These are phyloP conservation scores for Apostasia shenzhenica DNA, from an alignment of 106 monocot genomes.

Conservation along the genomic window DNA sequence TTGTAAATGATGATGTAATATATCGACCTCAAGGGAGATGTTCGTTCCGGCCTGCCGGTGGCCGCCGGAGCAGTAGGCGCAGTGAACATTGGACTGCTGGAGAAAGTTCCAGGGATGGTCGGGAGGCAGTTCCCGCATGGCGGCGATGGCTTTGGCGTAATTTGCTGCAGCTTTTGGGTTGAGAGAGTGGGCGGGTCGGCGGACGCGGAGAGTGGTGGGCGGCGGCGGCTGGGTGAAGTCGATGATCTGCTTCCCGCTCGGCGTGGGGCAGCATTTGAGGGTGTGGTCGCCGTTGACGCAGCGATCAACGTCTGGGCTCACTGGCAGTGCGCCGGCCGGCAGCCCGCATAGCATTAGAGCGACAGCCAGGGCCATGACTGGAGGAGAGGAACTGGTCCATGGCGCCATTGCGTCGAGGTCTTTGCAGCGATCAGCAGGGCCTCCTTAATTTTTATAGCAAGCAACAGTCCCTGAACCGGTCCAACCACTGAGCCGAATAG, in stretches of 20 bases:
- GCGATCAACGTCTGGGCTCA: neutral
- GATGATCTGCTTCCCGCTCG: no score
- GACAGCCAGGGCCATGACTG: neutral
- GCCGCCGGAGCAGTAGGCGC: slow-evolving; percentile 28
- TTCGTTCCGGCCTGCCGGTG: slow-evolving; percentile 15
- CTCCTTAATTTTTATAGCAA: no score
- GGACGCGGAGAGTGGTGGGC: slow-evolving; percentile 15
- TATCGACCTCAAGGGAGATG: neutral
- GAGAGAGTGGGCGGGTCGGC: slow-evolving; percentile 20
- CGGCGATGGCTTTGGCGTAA: slow-evolving; percentile 11
- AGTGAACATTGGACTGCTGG: slow-evolving; percentile 15
- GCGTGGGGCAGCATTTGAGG: no score
- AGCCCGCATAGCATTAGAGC: neutral
- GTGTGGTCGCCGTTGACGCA: neutral
- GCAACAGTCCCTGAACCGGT: no score
- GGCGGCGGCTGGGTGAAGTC: neutral
- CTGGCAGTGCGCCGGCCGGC: neutral
- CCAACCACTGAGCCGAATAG: no score
- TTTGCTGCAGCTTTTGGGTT: slow-evolving; percentile 21
- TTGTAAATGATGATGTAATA: neutral
- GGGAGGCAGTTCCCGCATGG: slow-evolving; percentile 18
- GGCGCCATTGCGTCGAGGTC: no score
- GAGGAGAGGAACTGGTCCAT: no score
- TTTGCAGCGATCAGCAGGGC: no score
- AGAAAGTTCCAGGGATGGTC: slow-evolving; percentile 26